Percentiles rank a stretch among this genome's conserved stretches.
Evolutionary conservation across 1,139 yeast species (phyloP).

Genomic region (Candida albicans): DNA sequence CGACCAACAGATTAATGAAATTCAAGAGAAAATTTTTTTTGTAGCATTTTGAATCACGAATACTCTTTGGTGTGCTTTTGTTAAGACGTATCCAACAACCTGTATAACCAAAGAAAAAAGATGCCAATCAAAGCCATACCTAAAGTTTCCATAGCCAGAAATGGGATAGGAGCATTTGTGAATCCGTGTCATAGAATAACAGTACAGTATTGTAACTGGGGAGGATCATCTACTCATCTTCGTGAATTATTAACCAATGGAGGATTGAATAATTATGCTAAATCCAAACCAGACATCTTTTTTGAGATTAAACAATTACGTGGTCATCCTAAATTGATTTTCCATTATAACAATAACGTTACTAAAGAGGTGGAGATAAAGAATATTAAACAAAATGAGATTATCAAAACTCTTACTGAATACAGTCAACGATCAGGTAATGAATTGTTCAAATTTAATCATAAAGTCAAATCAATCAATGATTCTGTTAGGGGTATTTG

Average conservation of each 20-base stretch:
- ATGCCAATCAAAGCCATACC: constrained; percentile 56
- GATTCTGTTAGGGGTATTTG: constrained; percentile 93
- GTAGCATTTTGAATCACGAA: too few species aligned
- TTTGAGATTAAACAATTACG: constrained; percentile 62
- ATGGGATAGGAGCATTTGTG: constrained; percentile 81
- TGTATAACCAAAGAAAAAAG: neutral
- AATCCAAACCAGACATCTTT: constrained; percentile 61
- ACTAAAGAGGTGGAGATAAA: constrained; percentile 46
- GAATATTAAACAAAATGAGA: constrained; percentile 60
- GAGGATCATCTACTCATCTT: constrained; percentile 89
- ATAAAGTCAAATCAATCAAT: constrained; percentile 77
- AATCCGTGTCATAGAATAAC: constrained; percentile 72
- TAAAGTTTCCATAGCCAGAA: constrained; percentile 59
- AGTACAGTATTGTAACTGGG: constrained; percentile 87
- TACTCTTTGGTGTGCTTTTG: too few species aligned
- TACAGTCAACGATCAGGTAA: constrained; percentile 42
- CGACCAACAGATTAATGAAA: too few species aligned
- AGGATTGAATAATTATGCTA: constrained; percentile 58
- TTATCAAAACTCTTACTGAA: constrained; percentile 60
- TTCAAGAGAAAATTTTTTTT: too few species aligned
- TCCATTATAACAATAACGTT: constrained; percentile 51
- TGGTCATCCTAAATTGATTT: constrained; percentile 82
- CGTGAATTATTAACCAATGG: constrained; percentile 61
- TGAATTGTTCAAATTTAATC: constrained; percentile 46
- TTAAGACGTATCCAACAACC: neutral